Percentiles rank a stretch among this genome's conserved stretches.
Conservation (phyloP, 2,329 filamentous ascomycete species). For the Trichoderma endophyticum region DNA sequence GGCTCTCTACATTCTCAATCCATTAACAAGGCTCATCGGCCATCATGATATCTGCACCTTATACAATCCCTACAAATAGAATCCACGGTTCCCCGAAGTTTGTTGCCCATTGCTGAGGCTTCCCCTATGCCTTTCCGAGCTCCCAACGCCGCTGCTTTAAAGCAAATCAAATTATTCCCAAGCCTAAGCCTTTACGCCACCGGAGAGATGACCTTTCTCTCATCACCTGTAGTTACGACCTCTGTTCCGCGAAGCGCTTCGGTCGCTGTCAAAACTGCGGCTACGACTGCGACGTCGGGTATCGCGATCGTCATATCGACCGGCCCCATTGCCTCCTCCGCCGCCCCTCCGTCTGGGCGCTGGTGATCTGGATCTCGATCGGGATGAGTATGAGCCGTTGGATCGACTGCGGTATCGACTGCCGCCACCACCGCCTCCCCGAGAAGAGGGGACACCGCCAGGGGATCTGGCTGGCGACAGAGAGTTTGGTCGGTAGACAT, state of each 20-base stretch:
- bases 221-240: slow-evolving; percentile 35
- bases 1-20: background rate
- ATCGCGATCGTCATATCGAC: slow-evolving; percentile 27
- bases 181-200: background rate
- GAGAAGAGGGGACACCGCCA: slow-evolving; percentile 38
- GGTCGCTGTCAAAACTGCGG: slow-evolving; percentile 44
- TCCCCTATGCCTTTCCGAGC: background rate
- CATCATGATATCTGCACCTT: background rate
- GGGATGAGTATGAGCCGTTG: slow-evolving; percentile 43
- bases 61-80: background rate
- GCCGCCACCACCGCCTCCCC: slow-evolving; percentile 24
- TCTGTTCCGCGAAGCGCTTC: slow-evolving; percentile 40
- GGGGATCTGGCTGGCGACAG: slow-evolving; percentile 46
- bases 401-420: slow-evolving; percentile 47
- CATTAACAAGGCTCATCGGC: background rate
- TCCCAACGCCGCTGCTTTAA: slow-evolving; percentile 10
- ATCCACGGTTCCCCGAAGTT: background rate
- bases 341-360: slow-evolving; percentile 32
- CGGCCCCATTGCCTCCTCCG: slow-evolving; percentile 10
- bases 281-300: slow-evolving; percentile 47
- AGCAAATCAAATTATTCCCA: background rate
- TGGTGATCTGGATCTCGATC: slow-evolving; percentile 47
- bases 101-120: background rate
- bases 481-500: slow-evolving; percentile 62
- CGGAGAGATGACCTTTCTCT: background rate